phyloP scores from a whole-genome alignment of 768 basidiomycete species.

The Boletellus emodensis region DNA sequence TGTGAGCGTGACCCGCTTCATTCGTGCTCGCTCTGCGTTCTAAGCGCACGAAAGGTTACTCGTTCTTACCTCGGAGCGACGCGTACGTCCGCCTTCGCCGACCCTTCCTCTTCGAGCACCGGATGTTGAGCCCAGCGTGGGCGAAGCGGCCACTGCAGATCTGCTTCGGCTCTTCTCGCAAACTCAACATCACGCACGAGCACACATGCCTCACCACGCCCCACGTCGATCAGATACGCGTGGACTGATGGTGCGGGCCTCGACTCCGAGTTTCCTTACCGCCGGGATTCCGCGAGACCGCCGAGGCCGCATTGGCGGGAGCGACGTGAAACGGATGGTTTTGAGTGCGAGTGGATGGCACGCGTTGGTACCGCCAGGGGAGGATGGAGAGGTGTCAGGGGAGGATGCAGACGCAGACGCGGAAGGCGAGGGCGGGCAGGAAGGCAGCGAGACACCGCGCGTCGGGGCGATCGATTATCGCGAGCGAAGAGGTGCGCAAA shows the following conservation, averaged over 20 bases:
- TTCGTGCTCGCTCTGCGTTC: neutral
- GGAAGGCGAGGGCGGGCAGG: constrained; percentile 37
- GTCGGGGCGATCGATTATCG: constrained; percentile 42
- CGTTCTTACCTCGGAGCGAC: constrained; percentile 70
- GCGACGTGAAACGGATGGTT: constrained; percentile 28
- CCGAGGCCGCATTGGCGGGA: constrained; percentile 64
- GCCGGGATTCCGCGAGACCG: constrained; percentile 74
- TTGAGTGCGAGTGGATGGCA: constrained; percentile 26
- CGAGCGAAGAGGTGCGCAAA: constrained; percentile 23
- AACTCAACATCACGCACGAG: constrained; percentile 39
- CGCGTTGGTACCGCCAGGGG: constrained; percentile 2
- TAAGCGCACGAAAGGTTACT: constrained; percentile 50
- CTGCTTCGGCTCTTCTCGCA: constrained; percentile 61
- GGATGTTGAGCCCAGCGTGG: constrained; percentile 52
- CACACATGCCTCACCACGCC: constrained; percentile 27
- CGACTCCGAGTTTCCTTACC: constrained; percentile 64
- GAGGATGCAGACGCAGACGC: constrained; percentile 33
- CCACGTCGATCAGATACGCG: constrained; percentile 23
- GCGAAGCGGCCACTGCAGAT: constrained; percentile 65
- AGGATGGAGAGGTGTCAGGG: constrained; percentile 2
- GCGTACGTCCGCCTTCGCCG: constrained; percentile 49
- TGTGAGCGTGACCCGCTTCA: constrained; percentile 44
- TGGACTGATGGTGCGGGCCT: constrained; percentile 25
- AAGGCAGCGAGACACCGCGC: constrained; percentile 57
- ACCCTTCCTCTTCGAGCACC: constrained; percentile 52